Base-by-base conservation (phyloP, 2,329 filamentous ascomycete species). In the Alternaria sp. region DNA sequence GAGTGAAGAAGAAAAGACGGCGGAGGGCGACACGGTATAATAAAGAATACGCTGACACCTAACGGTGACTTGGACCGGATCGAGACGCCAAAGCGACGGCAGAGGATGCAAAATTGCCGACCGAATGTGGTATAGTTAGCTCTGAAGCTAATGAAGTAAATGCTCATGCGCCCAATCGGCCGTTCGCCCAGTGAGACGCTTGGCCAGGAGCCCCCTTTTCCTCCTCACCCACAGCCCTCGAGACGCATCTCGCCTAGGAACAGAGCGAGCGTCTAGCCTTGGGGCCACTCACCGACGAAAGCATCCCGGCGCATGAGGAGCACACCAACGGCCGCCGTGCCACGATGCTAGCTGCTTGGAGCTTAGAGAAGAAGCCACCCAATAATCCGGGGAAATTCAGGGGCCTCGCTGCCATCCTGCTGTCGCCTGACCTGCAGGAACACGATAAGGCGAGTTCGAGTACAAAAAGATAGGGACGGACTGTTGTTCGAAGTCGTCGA, bases 361-460 rank as follows among this genome's bases (percentile, higher is more conserved):
- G 72, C 1, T 16, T 65, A 64, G 67, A 65, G 58, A 44, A 5
- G 7, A 47, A 61, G 67, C 67, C 69, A 72, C 39, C 59, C 71
- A 74, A 75, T 75, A 74, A 75, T 64, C 70, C 67, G 74, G 75
- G 75, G 66, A 76, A 74, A 69, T 76, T 75, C 73, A 75, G 72
- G 73, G 74, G 72, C 62, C 62, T 55, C 9, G 46, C 59, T 69
- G 62, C 65, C 46, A 62, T 46, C 22, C 16, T 41, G 26, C 32
- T 26, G 46, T 56, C 46, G 47, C 55, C 53, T 49, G 36, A 59
- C 36, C 39, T n/a, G 24, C 32, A 34, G 20, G 30, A 49, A 36
- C 32, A 49, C 20, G 20, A 49, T 2, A 9, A 4, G 47, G n/a
- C 3, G 26, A n/a, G 3, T 26, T 3, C 36, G 44, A 41, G 38